Conservation (phyloP, 139 green algal genomes). For the Picochlorum sp. region DNA sequence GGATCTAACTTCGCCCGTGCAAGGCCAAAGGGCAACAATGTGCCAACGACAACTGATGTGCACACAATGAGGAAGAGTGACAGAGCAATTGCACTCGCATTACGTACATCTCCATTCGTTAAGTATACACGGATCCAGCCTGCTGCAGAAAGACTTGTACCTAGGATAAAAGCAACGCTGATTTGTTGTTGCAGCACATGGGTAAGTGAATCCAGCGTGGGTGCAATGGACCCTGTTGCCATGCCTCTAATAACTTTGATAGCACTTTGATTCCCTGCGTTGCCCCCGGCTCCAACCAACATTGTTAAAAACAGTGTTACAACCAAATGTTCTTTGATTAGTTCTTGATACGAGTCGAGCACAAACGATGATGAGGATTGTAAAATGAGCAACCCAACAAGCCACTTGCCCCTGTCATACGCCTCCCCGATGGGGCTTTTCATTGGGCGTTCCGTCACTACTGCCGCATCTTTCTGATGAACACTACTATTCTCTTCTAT, state of each 20-base stretch:
- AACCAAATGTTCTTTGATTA: slow-evolving; percentile 72
- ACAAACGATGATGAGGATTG: slow-evolving; percentile 72
- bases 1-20: slow-evolving; percentile 57
- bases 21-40: slow-evolving; percentile 74
- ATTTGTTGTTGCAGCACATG: slow-evolving; percentile 61
- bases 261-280: slow-evolving; percentile 81
- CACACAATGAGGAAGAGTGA: slow-evolving; percentile 80
- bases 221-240: slow-evolving; percentile 52
- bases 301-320: slow-evolving; percentile 92
- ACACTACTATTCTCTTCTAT: slow-evolving; percentile 13
- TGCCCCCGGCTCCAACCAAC: slow-evolving; percentile 71
- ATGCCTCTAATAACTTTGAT: slow-evolving; percentile 85
- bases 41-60: slow-evolving; percentile 61
- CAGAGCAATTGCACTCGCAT: slow-evolving; percentile 62
- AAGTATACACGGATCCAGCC: slow-evolving; percentile 73
- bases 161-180: slow-evolving; percentile 65
- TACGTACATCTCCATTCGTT: slow-evolving; percentile 54
- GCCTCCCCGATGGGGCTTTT: slow-evolving; percentile 20
- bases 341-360: slow-evolving; percentile 62
- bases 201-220: slow-evolving; percentile 26
- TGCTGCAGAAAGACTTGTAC: slow-evolving; percentile 43
- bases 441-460: not conserved
- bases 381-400: slow-evolving; percentile 71
- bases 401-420: slow-evolving; percentile 49
- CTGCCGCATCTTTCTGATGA: not conserved